Evolutionary conservation across 176 grass and related monocot genomes (phyloP).

Genomic region (Eragrostis curvula): DNA sequence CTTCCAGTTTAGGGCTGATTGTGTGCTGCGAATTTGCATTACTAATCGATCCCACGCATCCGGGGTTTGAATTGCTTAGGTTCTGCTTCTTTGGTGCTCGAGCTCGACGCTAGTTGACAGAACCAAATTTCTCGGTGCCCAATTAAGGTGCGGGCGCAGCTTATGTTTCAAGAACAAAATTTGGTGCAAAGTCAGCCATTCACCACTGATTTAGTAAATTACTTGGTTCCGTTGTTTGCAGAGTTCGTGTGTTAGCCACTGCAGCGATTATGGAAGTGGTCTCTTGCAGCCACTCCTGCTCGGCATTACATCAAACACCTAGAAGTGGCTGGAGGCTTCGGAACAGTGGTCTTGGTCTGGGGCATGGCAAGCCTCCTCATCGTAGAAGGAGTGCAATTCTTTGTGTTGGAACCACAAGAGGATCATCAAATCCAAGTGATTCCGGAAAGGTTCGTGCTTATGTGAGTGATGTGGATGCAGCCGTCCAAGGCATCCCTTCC

Average conservation of each 20-base stretch:
- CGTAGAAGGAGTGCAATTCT: slow-evolving; percentile 45
- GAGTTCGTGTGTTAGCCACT: slow-evolving; percentile 23
- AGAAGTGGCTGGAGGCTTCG: slow-evolving; percentile 46
- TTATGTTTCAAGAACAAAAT: not conserved
- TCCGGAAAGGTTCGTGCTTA: slow-evolving; percentile 37
- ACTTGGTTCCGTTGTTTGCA: slow-evolving; percentile 26
- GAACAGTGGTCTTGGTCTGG: slow-evolving; percentile 18
- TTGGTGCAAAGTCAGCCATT: not conserved
- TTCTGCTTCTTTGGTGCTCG: not conserved
- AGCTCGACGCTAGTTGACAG: not conserved
- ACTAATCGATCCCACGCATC: not conserved
- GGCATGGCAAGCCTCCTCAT: slow-evolving; percentile 23
- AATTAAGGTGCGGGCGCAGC: not conserved
- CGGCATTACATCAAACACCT: slow-evolving; percentile 61
- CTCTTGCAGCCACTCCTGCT: slow-evolving; percentile 57
- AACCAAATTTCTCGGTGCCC: not conserved
- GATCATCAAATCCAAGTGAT: slow-evolving; percentile 10
- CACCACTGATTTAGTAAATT: not conserved
- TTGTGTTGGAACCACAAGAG: slow-evolving; percentile 42
- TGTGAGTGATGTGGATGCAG: slow-evolving; percentile 51
- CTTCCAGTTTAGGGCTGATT: not conserved
- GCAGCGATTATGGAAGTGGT: slow-evolving; percentile 66
- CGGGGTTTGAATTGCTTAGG: not conserved
- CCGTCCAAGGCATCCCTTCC: slow-evolving; percentile 49
- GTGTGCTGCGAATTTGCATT: not conserved